Evolutionary conservation across 331 rosid species (phyloP).

Genomic region (Telfairia occidentalis): DNA sequence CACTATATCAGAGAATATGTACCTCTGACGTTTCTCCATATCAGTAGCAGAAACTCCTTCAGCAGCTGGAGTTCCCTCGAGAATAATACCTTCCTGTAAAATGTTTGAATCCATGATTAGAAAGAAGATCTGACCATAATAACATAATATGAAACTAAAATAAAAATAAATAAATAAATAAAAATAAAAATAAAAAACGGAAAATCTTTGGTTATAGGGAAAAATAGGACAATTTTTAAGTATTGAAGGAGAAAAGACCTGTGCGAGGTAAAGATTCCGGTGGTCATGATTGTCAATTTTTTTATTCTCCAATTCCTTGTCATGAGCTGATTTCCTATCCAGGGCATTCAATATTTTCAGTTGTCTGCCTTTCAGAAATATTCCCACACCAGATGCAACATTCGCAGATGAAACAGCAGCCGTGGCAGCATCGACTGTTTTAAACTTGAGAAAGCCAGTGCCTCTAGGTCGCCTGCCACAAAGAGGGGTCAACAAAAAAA

Average conservation of each 20-base stretch:
- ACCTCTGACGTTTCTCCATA: conserved; percentile 74
- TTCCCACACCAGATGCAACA: conserved; percentile 55
- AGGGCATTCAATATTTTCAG: conserved; percentile 70
- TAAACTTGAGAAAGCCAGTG: conserved; percentile 88
- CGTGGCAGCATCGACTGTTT: conserved; percentile 51
- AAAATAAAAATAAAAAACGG: background rate
- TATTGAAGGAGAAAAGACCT: conserved; percentile 36
- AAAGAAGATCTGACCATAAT: conserved; percentile 4
- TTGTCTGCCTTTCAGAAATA: conserved; percentile 71
- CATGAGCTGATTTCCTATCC: conserved; percentile 85
- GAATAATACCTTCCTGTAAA: conserved; percentile 78
- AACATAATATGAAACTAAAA: too few relatives aligned
- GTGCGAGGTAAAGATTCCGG: conserved; percentile 76
- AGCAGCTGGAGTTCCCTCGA: conserved; percentile 86
- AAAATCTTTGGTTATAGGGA: background rate
- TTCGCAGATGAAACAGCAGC: conserved; percentile 63
- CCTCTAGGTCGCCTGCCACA: conserved; percentile 83
- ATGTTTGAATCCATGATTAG: conserved; percentile 16
- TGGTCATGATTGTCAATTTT: conserved; percentile 64
- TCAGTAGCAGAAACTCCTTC: conserved; percentile 85
- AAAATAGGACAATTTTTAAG: background rate
- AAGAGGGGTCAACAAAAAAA: conserved; percentile 9
- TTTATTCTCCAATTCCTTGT: conserved; percentile 60
- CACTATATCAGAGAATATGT: conserved; percentile 22
- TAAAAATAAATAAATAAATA: too few relatives aligned